A percentile compares a stretch with the other conserved stretches of the same genome.
These are phyloP conservation scores for Phytopythium oedochilum DNA, from an alignment of 352 stramenopile species.

Conservation along the genomic window DNA sequence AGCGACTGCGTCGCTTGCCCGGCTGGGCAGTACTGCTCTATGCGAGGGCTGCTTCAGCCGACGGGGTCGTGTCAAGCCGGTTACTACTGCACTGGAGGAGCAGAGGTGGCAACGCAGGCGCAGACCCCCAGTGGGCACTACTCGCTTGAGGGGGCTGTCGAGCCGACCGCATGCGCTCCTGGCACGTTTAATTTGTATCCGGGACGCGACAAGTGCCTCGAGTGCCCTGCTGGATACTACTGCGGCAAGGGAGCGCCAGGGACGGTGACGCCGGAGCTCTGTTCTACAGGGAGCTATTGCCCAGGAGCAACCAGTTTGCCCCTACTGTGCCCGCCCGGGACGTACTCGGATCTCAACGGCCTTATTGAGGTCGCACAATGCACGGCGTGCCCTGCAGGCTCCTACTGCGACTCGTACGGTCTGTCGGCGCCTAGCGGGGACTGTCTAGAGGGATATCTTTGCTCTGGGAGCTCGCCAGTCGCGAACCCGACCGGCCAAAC, in stretches of 20 bases:
- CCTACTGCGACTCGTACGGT: constrained; percentile 88
- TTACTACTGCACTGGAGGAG: constrained; percentile 73
- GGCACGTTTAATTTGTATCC: constrained; percentile 61
- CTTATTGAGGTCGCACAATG: constrained; percentile 74
- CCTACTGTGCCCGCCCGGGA: constrained; percentile 62
- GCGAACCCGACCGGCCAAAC: constrained; percentile 41
- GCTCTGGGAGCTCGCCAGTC: constrained; percentile 42
- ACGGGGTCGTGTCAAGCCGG: constrained; percentile 72
- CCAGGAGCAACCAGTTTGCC: constrained; percentile 39
- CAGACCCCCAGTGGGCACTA: constrained; percentile 48
- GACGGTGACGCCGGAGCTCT: constrained; percentile 43
- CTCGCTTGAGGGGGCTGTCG: constrained; percentile 35
- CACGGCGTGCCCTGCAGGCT: constrained; percentile 67
- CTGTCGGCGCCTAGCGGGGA: constrained; percentile 37
- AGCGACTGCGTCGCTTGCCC: constrained; percentile 80
- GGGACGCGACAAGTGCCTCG: constrained; percentile 44
- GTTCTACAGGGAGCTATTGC: constrained; percentile 68
- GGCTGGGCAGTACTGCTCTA: constrained; percentile 73
- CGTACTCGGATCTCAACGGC: constrained; percentile 47
- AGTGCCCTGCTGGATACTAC: constrained; percentile 70
- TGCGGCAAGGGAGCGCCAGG: constrained; percentile 39
- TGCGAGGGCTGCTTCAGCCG: constrained; percentile 51
- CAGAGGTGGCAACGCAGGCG: constrained; percentile 47
- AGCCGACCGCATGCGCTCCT: constrained; percentile 41
- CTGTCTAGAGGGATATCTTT: constrained; percentile 69